Base-by-base conservation (phyloP, 352 stramenopile genomes). In the Pythium monospermum region DNA sequence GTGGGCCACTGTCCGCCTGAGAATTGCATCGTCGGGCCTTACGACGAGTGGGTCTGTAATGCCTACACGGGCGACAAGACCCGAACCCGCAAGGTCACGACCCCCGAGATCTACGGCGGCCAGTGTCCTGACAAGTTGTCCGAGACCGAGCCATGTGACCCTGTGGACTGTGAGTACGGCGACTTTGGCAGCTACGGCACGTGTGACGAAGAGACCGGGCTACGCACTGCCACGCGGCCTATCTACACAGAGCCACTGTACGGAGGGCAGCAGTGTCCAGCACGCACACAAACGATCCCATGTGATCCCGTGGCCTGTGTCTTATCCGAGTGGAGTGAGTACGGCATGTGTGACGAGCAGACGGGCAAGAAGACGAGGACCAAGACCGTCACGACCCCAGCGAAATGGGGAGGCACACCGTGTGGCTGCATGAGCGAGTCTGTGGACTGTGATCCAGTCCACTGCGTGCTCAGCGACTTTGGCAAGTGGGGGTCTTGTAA, bases 401-500 rank as follows among this genome's bases (percentile, higher is more conserved):
- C 72, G 0, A 49, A 46, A 16, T 64, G 77, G 16, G 72, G 72
- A 6, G 72, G 72, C 2, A 54, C 59, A 10, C 51, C 68, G 1
- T 83, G 72, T 16, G 66, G 69, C 0, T 25, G 54, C 0, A 40
- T 77, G 12, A 46, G 66, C 3, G 68, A 77, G 35, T 44, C 69
- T 45, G 39, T 51, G 0, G 52, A 61, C 18, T 74, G 63, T 39
- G 62, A 61, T 25, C 60, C 61, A 4, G 52, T 77, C 13, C 59
- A 85, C 48, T 84, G 73, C 45, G 53, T 53, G 3, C 53, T 81
- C 30, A 70, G 59, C 25, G 47, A 66, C 3, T 83, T 66, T 67
- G 51, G 58, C 12, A 4, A 28, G 19, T 84, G 69, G 30, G 68
- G 83, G 25, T 31, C 48, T 19, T 83, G 71, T 33, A 48, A 83